Base-by-base conservation (phyloP, 1,139 yeast species). In the Blastobotrys serpentis region DNA sequence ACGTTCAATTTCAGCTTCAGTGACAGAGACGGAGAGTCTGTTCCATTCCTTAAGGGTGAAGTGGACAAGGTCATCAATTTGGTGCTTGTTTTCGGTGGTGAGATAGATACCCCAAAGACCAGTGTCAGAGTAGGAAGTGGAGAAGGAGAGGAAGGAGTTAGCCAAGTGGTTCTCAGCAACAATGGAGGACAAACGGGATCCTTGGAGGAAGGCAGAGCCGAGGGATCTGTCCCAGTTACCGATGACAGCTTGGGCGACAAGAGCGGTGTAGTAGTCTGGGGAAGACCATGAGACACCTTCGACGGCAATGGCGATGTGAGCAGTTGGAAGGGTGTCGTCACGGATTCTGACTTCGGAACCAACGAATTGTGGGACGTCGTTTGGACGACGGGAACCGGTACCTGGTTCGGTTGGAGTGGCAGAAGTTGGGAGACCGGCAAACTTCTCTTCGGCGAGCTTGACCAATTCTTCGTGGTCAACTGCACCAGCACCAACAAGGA, bases 211-310 rank as follows among this genome's bases (percentile, higher is more conserved):
- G 52, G 92, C 77, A 4, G 92, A 87, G 34, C 96, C 96, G 53
- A 85, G 72, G 7, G 96, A 84, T 64, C 98, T 82, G 68, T 92
- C 98, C 98, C 98, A 92, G 62, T 90, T 87, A 39, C 98, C 98
- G 43, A 92, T 84, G 53, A 92, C 86, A 13, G 98, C 97, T 71
- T 92, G 97, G 4, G 97, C 95, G 1, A 92, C 96, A 18, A 95
- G 77, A 1, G 96, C 97, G 23, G 95, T 86, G 73, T 89, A 90
- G 70, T 90, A 92, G 67, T 92, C 98, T 6, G 95, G 90, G 3
- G 95, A 88, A 29, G 87, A 84, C 99, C 99, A 92, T 43, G 96
- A 84, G 22, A 90, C 97, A 60, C 99, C 98, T 71, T 92, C 98
- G n/a, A 92, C 84, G 10, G 97, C 95, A 53, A 92, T 71, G 5